Percentiles rank a stretch among this genome's conserved stretches.
Evolutionary conservation across 331 rosid genomes (phyloP).

Genomic region (Stylosanthes scabra): DNA sequence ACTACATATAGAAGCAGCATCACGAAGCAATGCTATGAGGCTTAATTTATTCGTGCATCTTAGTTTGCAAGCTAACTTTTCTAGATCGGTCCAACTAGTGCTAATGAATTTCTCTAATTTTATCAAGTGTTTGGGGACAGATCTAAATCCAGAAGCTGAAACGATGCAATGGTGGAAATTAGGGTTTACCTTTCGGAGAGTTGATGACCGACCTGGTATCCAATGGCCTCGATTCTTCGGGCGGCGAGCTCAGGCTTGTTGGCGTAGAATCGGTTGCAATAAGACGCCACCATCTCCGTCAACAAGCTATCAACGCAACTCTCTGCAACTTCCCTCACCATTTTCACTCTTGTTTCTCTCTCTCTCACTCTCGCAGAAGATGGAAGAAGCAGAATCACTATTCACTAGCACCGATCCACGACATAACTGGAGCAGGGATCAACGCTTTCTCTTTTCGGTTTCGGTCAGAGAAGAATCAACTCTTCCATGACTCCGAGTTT

Average conservation of each 20-base stretch:
- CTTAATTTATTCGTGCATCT: neutral
- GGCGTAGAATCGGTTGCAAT: constrained; percentile 87
- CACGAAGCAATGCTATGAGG: neutral
- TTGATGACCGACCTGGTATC: constrained; percentile 97
- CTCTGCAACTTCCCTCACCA: constrained; percentile 93
- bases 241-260: constrained; percentile 95
- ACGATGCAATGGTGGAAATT: neutral
- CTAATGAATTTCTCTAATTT: neutral
- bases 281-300: constrained; percentile 89
- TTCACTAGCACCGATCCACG: constrained; percentile 12
- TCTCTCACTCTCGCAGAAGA: neutral
- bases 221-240: constrained; percentile 94
- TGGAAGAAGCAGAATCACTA: constrained; percentile 24
- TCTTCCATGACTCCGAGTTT: neutral
- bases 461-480: neutral
- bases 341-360: constrained; percentile 38
- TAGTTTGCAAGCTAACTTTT: neutral
- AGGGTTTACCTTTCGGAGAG: constrained; percentile 88
- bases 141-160: constrained; percentile 17
- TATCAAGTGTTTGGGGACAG: constrained; percentile 5
- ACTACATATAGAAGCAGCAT: constrained; percentile 19
- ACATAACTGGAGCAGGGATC: neutral
- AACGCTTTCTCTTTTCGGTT: neutral
- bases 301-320: constrained; percentile 89
- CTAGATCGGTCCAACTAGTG: neutral